A percentile compares a stretch with the other conserved stretches of the same genome.
Conservation (phyloP, 768 basidiomycete species). For the Ramaria sp. region DNA sequence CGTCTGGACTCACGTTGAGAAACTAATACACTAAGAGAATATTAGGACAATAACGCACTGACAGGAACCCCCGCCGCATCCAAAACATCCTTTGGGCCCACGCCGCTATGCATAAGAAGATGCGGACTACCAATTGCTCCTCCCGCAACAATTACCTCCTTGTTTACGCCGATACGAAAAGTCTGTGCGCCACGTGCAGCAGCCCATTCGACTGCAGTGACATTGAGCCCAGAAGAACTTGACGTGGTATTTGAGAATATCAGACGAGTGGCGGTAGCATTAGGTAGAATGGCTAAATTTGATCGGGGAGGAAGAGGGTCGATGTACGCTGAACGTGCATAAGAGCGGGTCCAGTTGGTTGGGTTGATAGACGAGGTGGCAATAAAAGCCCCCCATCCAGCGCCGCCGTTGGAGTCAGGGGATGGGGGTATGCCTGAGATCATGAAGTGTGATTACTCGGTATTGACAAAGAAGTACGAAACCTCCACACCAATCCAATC, state of each 20-base stretch:
- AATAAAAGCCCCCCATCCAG: slow-evolving; percentile 40
- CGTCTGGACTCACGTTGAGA: slow-evolving; percentile 10
- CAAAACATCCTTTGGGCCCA: slow-evolving; percentile 46
- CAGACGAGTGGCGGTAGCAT: slow-evolving; percentile 47
- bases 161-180: slow-evolving; percentile 40
- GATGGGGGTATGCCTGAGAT: slow-evolving; percentile 24
- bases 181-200: slow-evolving; percentile 19
- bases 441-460: not conserved
- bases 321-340: slow-evolving; percentile 54
- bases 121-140: slow-evolving; percentile 44
- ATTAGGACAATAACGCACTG: slow-evolving; percentile 10
- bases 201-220: slow-evolving; percentile 41
- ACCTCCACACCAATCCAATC: slow-evolving; percentile 21
- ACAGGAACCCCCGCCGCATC: slow-evolving; percentile 33
- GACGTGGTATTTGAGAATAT: slow-evolving; percentile 24
- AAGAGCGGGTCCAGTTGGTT: slow-evolving; percentile 50
- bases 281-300: slow-evolving; percentile 54
- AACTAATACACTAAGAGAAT: not conserved
- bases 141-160: slow-evolving; percentile 38
- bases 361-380: slow-evolving; percentile 52
- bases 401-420: slow-evolving; percentile 35
- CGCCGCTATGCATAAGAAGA: slow-evolving; percentile 44
- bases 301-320: slow-evolving; percentile 49
- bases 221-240: slow-evolving; percentile 23
- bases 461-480: not conserved